Evolutionary conservation across 805 yeast species (phyloP), one percentile per base, ranked within the genome.

Genomic region (Ogataea wickerhamii): DNA sequence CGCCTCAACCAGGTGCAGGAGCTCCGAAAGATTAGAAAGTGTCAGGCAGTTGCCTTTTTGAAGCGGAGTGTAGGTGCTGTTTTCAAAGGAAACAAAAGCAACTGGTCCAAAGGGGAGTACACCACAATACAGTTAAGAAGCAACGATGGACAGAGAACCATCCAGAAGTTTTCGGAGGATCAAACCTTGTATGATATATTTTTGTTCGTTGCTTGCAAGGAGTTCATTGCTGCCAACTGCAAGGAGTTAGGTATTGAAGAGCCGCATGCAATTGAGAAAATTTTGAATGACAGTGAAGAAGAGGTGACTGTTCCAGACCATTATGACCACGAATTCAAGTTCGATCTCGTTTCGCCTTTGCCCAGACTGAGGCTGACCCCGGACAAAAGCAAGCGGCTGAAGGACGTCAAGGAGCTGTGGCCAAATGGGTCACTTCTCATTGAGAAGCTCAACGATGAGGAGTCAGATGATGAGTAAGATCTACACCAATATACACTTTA

Each of bases 81-180:
- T 21, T 32, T 36, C 12, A 20, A 32, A 11, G 33, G 39, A 17
- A 45, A 42, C 13, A 40, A 38, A 6, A 31, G 37, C 16, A 7
- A 19, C 8, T 51, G 58, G 46, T 37, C 36, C 2, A 62, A 59
- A 38, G 63, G 61, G 0, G 60, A 61, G 5, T 60, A 47, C 32
- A 59, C 71, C 6, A 64, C 64, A 0, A 67, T 80, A 16, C 79
- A 82, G 35, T 62, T 80, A 45, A 71, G 78, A 52, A 60, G 74
- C 24, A 78, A 82, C 6, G 54, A 67, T 24, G 85, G 86, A 2
- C 64, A 65, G 34, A 56, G 79, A 38, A 52, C 70, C 6, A 63
- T 77, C 2, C 70, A 72, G 23, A 67, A 63, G 25, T 69, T 80
- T 37, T 46, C 51, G 28, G 59, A 64, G 22, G 42, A 56, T 2